Base-by-base conservation (phyloP, 331 rosid species). In the Acacia pycnantha region DNA sequence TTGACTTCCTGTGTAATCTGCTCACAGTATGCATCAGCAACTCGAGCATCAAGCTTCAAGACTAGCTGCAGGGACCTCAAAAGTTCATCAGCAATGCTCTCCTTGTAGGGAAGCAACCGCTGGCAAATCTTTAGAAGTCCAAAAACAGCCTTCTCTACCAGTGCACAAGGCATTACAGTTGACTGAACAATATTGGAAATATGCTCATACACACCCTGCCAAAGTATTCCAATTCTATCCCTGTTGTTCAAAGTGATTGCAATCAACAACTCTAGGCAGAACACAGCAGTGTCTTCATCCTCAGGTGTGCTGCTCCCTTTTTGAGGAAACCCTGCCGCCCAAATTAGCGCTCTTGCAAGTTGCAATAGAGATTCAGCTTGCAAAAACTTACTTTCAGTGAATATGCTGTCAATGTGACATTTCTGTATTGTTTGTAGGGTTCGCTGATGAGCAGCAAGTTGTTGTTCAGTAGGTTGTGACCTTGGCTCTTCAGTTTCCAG, bases 231-330 rank as follows among this genome's bases (percentile, higher is more conserved):
- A 72, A 96, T 96, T 84, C 99, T 88, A 72, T 96, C 99, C 87
- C 99, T 89, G 84, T 96, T 96, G 79, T 92, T 96, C 88, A 96
- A 85, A 85, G 99, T 96, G 80, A 93, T 92, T 78, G 98, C 98
- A 88, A 93, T 96, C 82, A 96, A 88, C 89, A 96, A 85, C 89
- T 93, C 99, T 79, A 96, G 81, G 84, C 99, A 96, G 87, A 96
- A 96, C 82, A 96, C 98, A 66, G 99, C 95, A 37, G 98, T 95
- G 88, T 96, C 99, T 89, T 93, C 99, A 84, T 96, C 99, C 92
- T 93, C 99, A 16, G 93, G 92, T 71, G 97, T 91, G 88, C 89
- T 91, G 83, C 88, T 91, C 84, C 92, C 98, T 80, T 93, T 96
- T 84, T 92, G 97, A 54, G 97, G 93, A 82, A 94, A 88, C 56